A percentile compares a stretch with the other conserved stretches of the same genome.
Evolutionary conservation across 768 basidiomycete species (phyloP).

Genomic region (Trichaptum fuscoviolaceum): DNA sequence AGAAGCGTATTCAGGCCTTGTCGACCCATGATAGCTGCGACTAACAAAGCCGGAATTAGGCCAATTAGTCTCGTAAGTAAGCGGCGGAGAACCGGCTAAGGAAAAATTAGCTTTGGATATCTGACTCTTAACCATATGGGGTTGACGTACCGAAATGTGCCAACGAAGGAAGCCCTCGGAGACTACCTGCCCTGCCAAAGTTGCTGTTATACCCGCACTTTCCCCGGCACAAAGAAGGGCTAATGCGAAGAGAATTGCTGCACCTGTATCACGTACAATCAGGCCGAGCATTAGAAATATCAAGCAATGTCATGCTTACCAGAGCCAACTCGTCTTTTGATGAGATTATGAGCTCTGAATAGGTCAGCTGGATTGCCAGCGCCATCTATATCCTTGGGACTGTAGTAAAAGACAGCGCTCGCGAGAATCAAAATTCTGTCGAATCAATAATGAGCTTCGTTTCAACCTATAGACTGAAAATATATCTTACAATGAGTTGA

Average conservation of each 20-base stretch:
- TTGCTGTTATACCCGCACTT: slow-evolving; percentile 45
- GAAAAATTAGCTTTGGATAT: not conserved
- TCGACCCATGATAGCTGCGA: slow-evolving; percentile 39
- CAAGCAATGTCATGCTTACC: slow-evolving; percentile 18
- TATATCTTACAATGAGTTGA: slow-evolving; percentile 34
- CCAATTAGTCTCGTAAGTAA: slow-evolving; percentile 39
- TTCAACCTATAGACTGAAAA: not conserved
- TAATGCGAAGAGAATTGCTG: slow-evolving; percentile 42
- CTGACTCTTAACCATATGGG: not conserved
- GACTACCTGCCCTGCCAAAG: slow-evolving; percentile 44
- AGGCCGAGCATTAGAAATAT: not conserved
- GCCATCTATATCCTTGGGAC: slow-evolving; percentile 2
- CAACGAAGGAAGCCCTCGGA: slow-evolving; percentile 46
- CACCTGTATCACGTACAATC: slow-evolving; percentile 16
- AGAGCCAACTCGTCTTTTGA: slow-evolving; percentile 34
- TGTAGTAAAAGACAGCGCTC: slow-evolving; percentile 37
- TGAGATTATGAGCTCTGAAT: slow-evolving; percentile 36
- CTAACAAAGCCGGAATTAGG: slow-evolving; percentile 38
- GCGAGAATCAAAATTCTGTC: slow-evolving; percentile 35
- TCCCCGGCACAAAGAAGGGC: slow-evolving; percentile 43
- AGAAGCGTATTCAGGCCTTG: slow-evolving; percentile 40
- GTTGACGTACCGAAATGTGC: slow-evolving; percentile 30
- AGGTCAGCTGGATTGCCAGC: slow-evolving; percentile 27
- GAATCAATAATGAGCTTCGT: not conserved
- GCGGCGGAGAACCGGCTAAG: slow-evolving; percentile 32